These are phyloP conservation scores for Delonix regia DNA, from an alignment of 306 rosid genomes.

Conservation along the genomic window DNA sequence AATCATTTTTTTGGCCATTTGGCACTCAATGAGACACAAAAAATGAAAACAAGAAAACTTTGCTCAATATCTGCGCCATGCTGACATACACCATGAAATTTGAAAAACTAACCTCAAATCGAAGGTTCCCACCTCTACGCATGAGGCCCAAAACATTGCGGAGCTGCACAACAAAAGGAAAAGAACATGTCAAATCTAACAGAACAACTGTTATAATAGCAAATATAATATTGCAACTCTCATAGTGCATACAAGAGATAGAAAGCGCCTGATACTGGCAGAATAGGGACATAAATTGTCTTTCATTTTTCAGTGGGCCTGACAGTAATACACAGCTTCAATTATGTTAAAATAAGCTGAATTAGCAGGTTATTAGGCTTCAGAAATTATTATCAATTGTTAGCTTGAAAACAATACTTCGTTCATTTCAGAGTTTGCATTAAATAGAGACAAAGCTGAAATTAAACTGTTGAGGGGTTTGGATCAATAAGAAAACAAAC, in stretches of 20 bases:
- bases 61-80: slow-evolving; percentile 18
- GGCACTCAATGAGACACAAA: not conserved
- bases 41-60: slow-evolving; percentile 3
- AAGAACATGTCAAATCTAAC: slow-evolving; percentile 35
- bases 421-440: not conserved
- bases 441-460: not conserved
- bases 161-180: slow-evolving; percentile 60
- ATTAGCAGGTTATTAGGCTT: not conserved
- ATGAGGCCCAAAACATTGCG: slow-evolving; percentile 91
- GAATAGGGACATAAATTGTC: not conserved
- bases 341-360: not conserved
- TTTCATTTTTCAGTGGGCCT: not conserved
- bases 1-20: slow-evolving; percentile 15
- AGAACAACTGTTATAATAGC: slow-evolving; percentile 16
- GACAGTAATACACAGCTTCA: not conserved
- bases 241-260: slow-evolving; percentile 1
- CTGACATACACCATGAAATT: not conserved
- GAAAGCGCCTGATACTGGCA: not conserved
- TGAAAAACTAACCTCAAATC: slow-evolving; percentile 78
- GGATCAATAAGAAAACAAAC: not conserved
- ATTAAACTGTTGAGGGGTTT: not conserved
- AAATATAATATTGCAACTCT: slow-evolving; percentile 2
- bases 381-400: not conserved
- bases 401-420: not conserved
- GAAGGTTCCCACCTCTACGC: slow-evolving; percentile 84